Base-by-base conservation (phyloP, 192 early-diverging fungal species). In the Coemansia reversa region DNA sequence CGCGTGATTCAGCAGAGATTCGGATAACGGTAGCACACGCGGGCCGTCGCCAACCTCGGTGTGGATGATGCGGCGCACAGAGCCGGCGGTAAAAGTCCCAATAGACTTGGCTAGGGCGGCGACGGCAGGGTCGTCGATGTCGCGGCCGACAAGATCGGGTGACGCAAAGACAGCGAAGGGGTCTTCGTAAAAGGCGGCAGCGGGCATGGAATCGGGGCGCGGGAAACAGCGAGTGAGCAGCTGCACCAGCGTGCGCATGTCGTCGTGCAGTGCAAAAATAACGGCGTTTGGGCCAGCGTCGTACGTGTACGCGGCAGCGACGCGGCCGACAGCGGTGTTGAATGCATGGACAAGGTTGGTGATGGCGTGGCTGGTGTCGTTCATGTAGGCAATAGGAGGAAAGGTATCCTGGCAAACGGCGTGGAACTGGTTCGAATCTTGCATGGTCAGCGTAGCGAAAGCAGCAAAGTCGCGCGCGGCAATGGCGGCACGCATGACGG, bases 261-360 rank as follows among this genome's bases (percentile, higher is more conserved):
- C 86, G 61, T 89, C 83, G 63, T 84, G 76, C 39, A 86, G 85
- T 22, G 93, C 85, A 68, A 98, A 99, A 62, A 99, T 90, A 7
- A 99, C 97, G 0, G 96, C 95, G 65, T 99, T 99, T 49, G 97
- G 97, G 28, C 97, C 97, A 19, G 97, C 97, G 75, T 99, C 97
- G 75, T 88, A 99, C 9, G 97, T 99, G 82, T 99, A 99, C 2
- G 97, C 97, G 14, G 91, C 96, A 52, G 89, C 90, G 65, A 85
- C 86, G 23, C 75, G 58, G 55, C 69, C 79, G 22, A 66, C 51
- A 1, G 60, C 64, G 5, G 55, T 19, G 73, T 99, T 99, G 86
- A 93, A 97, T 24, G 86, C 89, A 33, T 90, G 89, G 58, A 99
- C 83, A 45, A 97, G 74, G 30, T 75, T 75, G 69, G 96, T 92